Percentiles rank a stretch among this genome's conserved stretches.
Conservation (phyloP, 164 flowering plant species). For the Paratinospora sagittata region DNA sequence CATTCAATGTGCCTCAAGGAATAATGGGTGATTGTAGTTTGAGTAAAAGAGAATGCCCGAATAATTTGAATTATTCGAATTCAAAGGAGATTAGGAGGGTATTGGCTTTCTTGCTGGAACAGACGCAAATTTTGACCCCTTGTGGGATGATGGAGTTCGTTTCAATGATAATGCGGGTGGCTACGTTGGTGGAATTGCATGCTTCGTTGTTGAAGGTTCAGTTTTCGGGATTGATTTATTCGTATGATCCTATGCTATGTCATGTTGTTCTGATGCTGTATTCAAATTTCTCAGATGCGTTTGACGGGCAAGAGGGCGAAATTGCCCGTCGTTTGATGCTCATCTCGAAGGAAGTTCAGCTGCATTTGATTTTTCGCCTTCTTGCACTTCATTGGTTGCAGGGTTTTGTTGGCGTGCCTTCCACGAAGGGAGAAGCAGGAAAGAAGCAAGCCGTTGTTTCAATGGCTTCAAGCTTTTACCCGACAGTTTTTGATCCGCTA, state of each 20-base stretch:
- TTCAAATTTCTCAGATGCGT: constrained; percentile 57
- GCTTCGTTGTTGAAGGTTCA: constrained; percentile 89
- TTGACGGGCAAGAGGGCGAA: constrained; percentile 70
- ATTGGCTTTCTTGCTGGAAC: constrained; percentile 76
- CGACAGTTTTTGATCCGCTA: constrained; percentile 76
- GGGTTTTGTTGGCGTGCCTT: constrained; percentile 44
- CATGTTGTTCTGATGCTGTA: constrained; percentile 75
- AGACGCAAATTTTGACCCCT: constrained; percentile 63
- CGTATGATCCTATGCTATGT: constrained; percentile 73
- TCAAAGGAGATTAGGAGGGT: constrained; percentile 72
- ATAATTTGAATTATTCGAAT: no score
- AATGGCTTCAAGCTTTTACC: constrained; percentile 50
- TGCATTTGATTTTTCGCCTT: constrained; percentile 60
- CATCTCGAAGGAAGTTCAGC: constrained; percentile 61
- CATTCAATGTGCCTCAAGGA: constrained; percentile 59
- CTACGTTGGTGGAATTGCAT: constrained; percentile 67
- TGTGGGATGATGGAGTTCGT: constrained; percentile 75
- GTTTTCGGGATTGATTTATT: constrained; percentile 78
- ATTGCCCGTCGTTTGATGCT: constrained; percentile 55
- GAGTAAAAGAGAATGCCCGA: constrained; percentile 22
- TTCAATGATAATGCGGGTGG: constrained; percentile 53
- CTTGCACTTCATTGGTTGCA: constrained; percentile 82
- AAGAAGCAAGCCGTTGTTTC: constrained; percentile 34
- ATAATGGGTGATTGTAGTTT: constrained; percentile 17
- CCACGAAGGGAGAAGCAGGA: constrained; percentile 25